Evolutionary conservation across 2,329 filamentous ascomycete species (phyloP), one percentile per base, ranked within the genome.

Genomic region (Fusarium vanettenii): DNA sequence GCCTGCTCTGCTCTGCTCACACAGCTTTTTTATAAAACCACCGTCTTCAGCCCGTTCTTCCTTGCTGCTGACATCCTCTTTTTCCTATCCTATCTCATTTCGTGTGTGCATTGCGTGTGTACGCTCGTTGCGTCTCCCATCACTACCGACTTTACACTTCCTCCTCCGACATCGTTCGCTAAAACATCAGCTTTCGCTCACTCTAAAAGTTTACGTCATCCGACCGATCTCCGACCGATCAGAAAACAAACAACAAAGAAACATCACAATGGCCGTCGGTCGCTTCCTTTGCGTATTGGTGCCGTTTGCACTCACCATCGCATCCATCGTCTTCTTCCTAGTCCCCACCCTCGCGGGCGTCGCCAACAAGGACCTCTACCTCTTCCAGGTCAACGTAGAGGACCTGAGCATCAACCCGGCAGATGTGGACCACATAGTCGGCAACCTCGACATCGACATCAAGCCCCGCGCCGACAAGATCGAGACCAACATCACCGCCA

Each of bases 231-330:
- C 57, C 67, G 63, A 75, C 43, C 60, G 27, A 50, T 20, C 63
- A 33, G 43, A 55, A 55, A 61, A 70, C 41, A 55, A 37, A 55
- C 48, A 45, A 60, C 43, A 13, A 16, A 18, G 60, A 55, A 27
- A n/a, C 16, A 52, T 52, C 48, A 52, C 48, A 73, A 89, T 89
- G 87, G 84, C 92, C 85, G 88, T 90, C 80, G 95, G 94, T 77
- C 91, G 96, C 81, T 91, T 96, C 79, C 87, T 94, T 82, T 98
- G 95, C 85, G 97, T 98, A 85, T 90, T 94, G 84, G 87, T 95
- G 86, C 96, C 96, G 70, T 95, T 98, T 85, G 87, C 90, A 74
- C 89, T 98, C 80, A 96, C 94, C 22, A 85, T 97, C 78, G 93
- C 89, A 73, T 92, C 93, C 69, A 87, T 98, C 79, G 85, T 97